phyloP scores from a whole-genome alignment of 2,329 filamentous ascomycete genomes.

The Coniochaeta sp. region DNA sequence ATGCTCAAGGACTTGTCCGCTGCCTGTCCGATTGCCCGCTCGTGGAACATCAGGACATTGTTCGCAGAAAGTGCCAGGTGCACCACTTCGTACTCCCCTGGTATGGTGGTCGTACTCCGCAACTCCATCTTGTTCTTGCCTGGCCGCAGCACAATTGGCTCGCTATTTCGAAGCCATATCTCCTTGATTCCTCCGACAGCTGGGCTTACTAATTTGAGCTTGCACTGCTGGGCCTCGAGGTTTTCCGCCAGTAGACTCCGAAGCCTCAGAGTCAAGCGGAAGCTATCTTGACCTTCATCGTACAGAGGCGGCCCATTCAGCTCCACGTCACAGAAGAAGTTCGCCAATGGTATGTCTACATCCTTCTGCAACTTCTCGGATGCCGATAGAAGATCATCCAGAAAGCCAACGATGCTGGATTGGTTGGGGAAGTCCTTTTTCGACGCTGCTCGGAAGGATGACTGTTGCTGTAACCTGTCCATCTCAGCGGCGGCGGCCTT shows the following conservation, averaged over 20 bases:
- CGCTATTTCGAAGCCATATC: conserved; percentile 24
- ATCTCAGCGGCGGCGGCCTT: conserved; percentile 55
- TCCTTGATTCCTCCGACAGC: conserved; percentile 55
- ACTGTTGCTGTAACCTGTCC: conserved; percentile 35
- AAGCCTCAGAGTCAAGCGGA: conserved; percentile 61
- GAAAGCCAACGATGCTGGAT: conserved; percentile 37
- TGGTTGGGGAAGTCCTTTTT: conserved; percentile 22
- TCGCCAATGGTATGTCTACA: conserved; percentile 59
- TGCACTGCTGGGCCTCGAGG: conserved; percentile 58
- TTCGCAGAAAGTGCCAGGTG: conserved; percentile 58
- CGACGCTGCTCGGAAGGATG: conserved; percentile 22
- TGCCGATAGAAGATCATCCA: conserved; percentile 39
- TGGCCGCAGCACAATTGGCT: conserved; percentile 40
- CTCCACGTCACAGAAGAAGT: conserved; percentile 66
- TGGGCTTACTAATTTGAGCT: conserved; percentile 54
- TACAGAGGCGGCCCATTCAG: conserved; percentile 65
- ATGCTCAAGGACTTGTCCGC: conserved; percentile 39
- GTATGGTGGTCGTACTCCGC: conserved; percentile 48
- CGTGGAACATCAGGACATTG: conserved; percentile 60
- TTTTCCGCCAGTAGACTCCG: conserved; percentile 66
- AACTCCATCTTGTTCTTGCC: conserved; percentile 43
- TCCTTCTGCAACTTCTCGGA: conserved; percentile 45
- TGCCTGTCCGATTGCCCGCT: conserved; percentile 47
- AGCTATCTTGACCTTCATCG: conserved; percentile 65
- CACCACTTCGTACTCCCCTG: conserved; percentile 70